Conservation (phyloP, 2,329 filamentous ascomycete species). For the Neonectria hederae region DNA sequence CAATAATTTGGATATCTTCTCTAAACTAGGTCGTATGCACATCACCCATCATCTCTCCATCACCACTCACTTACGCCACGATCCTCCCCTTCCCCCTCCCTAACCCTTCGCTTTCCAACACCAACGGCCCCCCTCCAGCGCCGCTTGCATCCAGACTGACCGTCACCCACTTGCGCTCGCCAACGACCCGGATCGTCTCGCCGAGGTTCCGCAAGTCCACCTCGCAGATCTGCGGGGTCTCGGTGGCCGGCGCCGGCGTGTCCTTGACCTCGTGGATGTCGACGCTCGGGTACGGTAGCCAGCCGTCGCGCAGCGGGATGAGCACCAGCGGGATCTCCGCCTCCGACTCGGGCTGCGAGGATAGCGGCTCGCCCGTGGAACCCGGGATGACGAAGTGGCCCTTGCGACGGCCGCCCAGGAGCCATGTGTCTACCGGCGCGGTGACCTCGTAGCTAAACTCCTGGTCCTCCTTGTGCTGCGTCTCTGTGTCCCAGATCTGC, state of each 20-base stretch:
- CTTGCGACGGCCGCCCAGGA: slow-evolving; percentile 82
- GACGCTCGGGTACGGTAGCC: slow-evolving; percentile 78
- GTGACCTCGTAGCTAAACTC: slow-evolving; percentile 87
- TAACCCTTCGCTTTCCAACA: slow-evolving; percentile 67
- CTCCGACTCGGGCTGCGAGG: slow-evolving; percentile 60
- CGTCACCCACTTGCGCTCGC: slow-evolving; percentile 76
- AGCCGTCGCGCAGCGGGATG: slow-evolving; percentile 81
- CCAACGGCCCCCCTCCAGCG: slow-evolving; percentile 70
- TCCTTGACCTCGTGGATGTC: slow-evolving; percentile 74
- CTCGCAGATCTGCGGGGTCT: slow-evolving; percentile 65
- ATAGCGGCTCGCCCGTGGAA: slow-evolving; percentile 51
- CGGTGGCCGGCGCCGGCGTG: slow-evolving; percentile 37
- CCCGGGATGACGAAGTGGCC: slow-evolving; percentile 75
- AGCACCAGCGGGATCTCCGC: slow-evolving; percentile 75
- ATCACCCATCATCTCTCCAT: slow-evolving; percentile 2
- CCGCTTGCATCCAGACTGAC: slow-evolving; percentile 76
- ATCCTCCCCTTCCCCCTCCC: slow-evolving; percentile 47
- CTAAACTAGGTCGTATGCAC: slow-evolving; percentile 2
- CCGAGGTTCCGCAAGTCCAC: slow-evolving; percentile 82
- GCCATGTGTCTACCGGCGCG: slow-evolving; percentile 79
- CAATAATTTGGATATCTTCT: slow-evolving; percentile 22
- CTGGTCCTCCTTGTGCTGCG: slow-evolving; percentile 57
- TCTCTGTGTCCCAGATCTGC: slow-evolving; percentile 66
- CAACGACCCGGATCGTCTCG: slow-evolving; percentile 78
- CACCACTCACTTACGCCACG: slow-evolving; percentile 44